These are phyloP conservation scores for Harrya chromipes DNA, from an alignment of 768 basidiomycete genomes.

Conservation along the genomic window DNA sequence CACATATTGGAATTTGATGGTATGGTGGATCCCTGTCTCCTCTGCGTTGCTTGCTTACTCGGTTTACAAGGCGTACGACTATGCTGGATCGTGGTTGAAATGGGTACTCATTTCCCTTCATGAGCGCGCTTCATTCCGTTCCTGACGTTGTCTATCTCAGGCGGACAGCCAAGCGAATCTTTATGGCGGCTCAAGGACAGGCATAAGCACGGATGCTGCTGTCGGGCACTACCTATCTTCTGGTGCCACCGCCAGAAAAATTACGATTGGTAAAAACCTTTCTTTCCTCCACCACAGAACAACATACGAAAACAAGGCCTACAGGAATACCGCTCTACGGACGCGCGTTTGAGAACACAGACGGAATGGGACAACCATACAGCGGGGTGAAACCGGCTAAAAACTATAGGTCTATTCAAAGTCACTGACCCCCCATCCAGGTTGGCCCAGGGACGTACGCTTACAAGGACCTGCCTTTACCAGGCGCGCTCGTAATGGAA, in stretches of 20 bases:
- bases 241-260: slow-evolving; percentile 64
- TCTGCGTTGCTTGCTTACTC: not conserved
- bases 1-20: slow-evolving; percentile 84
- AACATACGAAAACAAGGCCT: not conserved
- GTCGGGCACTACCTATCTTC: slow-evolving; percentile 55
- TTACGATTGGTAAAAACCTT: slow-evolving; percentile 52
- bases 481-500: slow-evolving; percentile 59
- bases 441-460: slow-evolving; percentile 75
- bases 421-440: slow-evolving; percentile 31
- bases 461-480: slow-evolving; percentile 69
- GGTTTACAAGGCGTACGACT: slow-evolving; percentile 59
- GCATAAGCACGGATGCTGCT: slow-evolving; percentile 65
- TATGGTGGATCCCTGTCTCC: slow-evolving; percentile 16
- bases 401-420: not conserved
- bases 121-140: not conserved
- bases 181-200: slow-evolving; percentile 60
- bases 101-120: slow-evolving; percentile 39
- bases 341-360: slow-evolving; percentile 69
- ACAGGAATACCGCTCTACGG: slow-evolving; percentile 77
- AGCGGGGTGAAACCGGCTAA: slow-evolving; percentile 46
- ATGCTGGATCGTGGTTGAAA: slow-evolving; percentile 75
- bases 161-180: slow-evolving; percentile 63
- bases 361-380: slow-evolving; percentile 64
- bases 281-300: not conserved
- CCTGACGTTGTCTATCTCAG: slow-evolving; percentile 17